Evolutionary conservation across 352 stramenopile species (phyloP), one percentile per base, ranked within the genome.

Genomic region (Globisporangium yorkense): DNA sequence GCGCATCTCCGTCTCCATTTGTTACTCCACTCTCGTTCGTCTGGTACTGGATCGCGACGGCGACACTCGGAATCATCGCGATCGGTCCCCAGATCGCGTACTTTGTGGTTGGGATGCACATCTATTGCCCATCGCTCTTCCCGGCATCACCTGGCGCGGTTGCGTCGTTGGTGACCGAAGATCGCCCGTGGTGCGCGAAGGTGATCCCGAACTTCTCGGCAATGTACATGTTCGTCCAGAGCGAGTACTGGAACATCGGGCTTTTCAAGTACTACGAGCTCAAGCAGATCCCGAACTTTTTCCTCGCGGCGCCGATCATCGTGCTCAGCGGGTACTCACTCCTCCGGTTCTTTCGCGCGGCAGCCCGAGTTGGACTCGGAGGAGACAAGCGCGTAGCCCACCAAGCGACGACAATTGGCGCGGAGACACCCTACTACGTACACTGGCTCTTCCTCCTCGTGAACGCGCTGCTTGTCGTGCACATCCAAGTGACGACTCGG

Each of bases 211-310:
- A 91, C 57, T 71, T 89, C 51, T 83, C 78, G 40, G 81, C 89
- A 46, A 86, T 98, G 66, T 99, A 99, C 79, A 80, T 84, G 64
- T 93, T 97, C 61, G 88, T 98, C 57, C 96, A 98, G 81, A 73
- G 74, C 33, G 88, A 97, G 71, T 97, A 98, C 72, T 98, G 96
- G 94, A 96, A 98, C 68, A 85, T 98, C 31, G 96, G 94, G 2
- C 74, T 97, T 12, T 85, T 98, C 40, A 68, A 70, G 15, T 98
- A 98, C 72, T 98, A 96, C 70, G 67, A 97, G 67, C 59, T 80
- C 62, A 96, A 96, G 66, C 93, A 98, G 66, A 61, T 98, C 45
- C 96, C 96, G 35, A 98, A 98, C 63, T 98, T 98, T 60, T 31
- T 97, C 2, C 77, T 98, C 21, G 96, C 96, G 15, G 49, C 74